Evolutionary conservation across 208 protist genomes (phyloP).

Genomic region (Angomonas deanei): DNA sequence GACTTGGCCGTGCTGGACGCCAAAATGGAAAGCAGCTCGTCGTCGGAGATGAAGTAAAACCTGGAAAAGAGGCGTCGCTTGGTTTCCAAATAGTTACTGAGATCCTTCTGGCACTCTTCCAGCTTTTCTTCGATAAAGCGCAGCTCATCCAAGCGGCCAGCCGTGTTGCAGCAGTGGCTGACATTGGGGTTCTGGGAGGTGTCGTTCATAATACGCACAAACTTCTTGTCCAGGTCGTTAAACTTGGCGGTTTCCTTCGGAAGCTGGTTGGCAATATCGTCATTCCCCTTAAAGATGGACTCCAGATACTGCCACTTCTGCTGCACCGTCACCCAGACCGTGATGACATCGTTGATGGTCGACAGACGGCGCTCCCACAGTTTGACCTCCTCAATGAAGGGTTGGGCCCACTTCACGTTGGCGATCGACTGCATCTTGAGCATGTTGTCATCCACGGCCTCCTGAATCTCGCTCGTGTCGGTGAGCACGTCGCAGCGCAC

Average conservation of each 20-base stretch:
- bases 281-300: slow-evolving; percentile 98
- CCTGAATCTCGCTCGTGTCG: slow-evolving; percentile 94
- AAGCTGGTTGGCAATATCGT: slow-evolving; percentile 98
- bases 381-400: slow-evolving; percentile 94
- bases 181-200: slow-evolving; percentile 91
- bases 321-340: slow-evolving; percentile 98
- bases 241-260: slow-evolving; percentile 98
- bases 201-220: slow-evolving; percentile 96
- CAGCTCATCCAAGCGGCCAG: slow-evolving; percentile 92
- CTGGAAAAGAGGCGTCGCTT: slow-evolving; percentile 97
- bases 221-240: slow-evolving; percentile 96
- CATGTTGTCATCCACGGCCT: slow-evolving; percentile 97
- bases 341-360: slow-evolving; percentile 95
- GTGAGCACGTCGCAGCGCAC: slow-evolving; percentile 91
- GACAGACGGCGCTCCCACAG: slow-evolving; percentile 96
- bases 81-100: slow-evolving; percentile 97
- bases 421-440: slow-evolving; percentile 97
- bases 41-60: slow-evolving; percentile 99
- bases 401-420: slow-evolving; percentile 94
- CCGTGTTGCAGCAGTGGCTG: slow-evolving; percentile 88
- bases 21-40: slow-evolving; percentile 98
- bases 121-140: slow-evolving; percentile 90
- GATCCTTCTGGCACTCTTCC: slow-evolving; percentile 97
- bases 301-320: slow-evolving; percentile 99
- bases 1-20: slow-evolving; percentile 91